Evolutionary conservation across 192 early-diverging fungal species (phyloP).

Genomic region (Backusella parvicylindrica): DNA sequence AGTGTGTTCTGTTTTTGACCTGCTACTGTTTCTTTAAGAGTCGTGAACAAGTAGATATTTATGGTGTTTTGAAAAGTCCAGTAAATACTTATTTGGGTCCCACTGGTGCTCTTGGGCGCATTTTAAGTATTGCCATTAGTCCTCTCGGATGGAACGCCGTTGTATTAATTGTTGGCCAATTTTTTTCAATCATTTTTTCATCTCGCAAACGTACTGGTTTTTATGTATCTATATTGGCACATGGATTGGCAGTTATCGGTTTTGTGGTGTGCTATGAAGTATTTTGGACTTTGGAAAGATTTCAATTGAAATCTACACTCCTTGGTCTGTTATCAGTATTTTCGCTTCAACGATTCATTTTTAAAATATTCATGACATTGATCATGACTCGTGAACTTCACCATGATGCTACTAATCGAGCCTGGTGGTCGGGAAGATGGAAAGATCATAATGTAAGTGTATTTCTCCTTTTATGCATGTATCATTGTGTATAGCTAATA

Average conservation of each 20-base stretch:
- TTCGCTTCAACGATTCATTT: constrained; percentile 56
- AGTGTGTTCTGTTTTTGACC: constrained; percentile 50
- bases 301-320: constrained; percentile 45
- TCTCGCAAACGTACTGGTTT: constrained; percentile 44
- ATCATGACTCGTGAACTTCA: constrained; percentile 64
- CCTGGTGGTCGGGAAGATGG: constrained; percentile 73
- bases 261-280: constrained; percentile 50
- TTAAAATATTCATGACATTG: constrained; percentile 53
- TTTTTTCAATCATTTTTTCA: constrained; percentile 41
- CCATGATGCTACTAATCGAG: constrained; percentile 63
- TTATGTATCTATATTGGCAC: constrained; percentile 55
- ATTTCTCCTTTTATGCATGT: constrained; percentile 42
- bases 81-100: constrained; percentile 12
- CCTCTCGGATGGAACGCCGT: constrained; percentile 55
- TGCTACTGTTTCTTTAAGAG: constrained; percentile 54
- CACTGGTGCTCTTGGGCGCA: constrained; percentile 40
- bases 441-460: constrained; percentile 57
- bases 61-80: neutral
- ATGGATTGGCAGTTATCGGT: constrained; percentile 45
- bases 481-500: constrained; percentile 59
- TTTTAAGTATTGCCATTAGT: constrained; percentile 46
- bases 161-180: constrained; percentile 50
- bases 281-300: constrained; percentile 59
- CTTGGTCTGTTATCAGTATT: constrained; percentile 54
- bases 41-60: constrained; percentile 20